These are phyloP conservation scores for Gliomastix tumulicola DNA, from an alignment of 2,329 filamentous ascomycete genomes.

Conservation along the genomic window DNA sequence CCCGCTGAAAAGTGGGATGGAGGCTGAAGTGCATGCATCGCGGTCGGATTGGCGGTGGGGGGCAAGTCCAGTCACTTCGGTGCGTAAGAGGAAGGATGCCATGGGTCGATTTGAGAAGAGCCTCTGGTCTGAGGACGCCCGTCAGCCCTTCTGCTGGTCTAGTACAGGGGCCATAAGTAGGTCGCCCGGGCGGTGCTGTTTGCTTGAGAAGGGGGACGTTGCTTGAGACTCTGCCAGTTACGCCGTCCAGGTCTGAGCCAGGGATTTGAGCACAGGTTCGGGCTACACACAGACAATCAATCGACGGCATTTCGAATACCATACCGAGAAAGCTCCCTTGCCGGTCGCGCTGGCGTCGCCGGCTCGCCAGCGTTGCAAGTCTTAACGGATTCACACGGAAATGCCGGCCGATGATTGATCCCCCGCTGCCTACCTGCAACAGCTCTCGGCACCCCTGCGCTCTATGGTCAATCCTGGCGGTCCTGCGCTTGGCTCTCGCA, in stretches of 20 bases:
- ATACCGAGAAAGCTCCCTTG: constrained; percentile 27
- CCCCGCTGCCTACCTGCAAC: constrained; percentile 25
- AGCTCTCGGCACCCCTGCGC: constrained; percentile 34
- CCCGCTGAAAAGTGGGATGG: constrained; percentile 46
- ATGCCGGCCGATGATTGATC: constrained; percentile 24
- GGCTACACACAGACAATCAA: constrained; percentile 46
- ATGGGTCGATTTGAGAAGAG: constrained; percentile 75
- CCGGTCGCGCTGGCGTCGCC: constrained; percentile 15
- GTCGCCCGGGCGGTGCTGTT: constrained; percentile 25
- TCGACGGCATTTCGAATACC: constrained; percentile 21
- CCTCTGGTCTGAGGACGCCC: constrained; percentile 65
- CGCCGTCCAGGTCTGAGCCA: not conserved
- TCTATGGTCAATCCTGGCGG: constrained; percentile 2
- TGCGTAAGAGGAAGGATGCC: constrained; percentile 54
- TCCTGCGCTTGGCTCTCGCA: not conserved
- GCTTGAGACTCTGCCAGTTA: no score
- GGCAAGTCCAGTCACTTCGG: constrained; percentile 51
- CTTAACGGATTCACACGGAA: constrained; percentile 39
- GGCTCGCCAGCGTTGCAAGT: no score
- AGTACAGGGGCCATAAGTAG: constrained; percentile 42
- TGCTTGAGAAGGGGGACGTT: constrained; percentile 7
- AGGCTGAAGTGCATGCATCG: constrained; percentile 18
- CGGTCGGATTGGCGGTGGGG: constrained; percentile 40
- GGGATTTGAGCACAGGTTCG: constrained; percentile 34
- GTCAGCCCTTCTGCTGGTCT: constrained; percentile 64